These are phyloP conservation scores for Pinus taeda DNA, from an alignment of 75 land plant genomes.

Conservation along the genomic window DNA sequence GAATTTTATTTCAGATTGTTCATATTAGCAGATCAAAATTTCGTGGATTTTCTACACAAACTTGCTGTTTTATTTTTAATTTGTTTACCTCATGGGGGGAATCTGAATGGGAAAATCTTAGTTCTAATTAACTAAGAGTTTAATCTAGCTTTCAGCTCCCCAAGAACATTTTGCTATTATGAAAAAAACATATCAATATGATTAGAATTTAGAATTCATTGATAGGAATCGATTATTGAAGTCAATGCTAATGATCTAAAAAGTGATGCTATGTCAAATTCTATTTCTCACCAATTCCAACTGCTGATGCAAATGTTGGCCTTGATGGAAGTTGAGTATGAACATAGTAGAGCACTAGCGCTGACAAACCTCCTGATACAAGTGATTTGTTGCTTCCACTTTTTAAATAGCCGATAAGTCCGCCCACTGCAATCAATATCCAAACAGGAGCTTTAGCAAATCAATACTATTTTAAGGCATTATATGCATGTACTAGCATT, in stretches of 20 bases:
- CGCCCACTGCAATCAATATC: constrained; percentile 54
- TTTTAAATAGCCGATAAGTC: constrained; percentile 73
- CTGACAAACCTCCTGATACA: constrained; percentile 65
- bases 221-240: neutral
- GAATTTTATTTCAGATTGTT: too few species aligned
- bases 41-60: too few species aligned
- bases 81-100: too few species aligned
- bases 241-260: neutral
- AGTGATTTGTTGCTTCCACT: constrained; percentile 76
- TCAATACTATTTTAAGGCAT: neutral
- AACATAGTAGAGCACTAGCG: constrained; percentile 59
- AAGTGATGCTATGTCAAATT: neutral
- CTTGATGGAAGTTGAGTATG: constrained; percentile 60
- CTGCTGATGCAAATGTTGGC: constrained; percentile 62
- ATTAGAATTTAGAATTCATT: neutral
- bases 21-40: too few species aligned
- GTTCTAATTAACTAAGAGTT: too few species aligned
- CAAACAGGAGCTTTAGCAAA: constrained; percentile 5
- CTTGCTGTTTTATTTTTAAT: too few species aligned
- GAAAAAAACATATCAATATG: neutral
- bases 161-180: neutral
- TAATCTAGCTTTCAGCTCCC: too few species aligned
- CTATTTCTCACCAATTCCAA: constrained; percentile 71
- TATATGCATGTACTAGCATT: neutral
- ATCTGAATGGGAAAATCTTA: too few species aligned